These are phyloP conservation scores for Triticum aestivum DNA, from an alignment of 176 grass and related monocot species.

Conservation along the genomic window DNA sequence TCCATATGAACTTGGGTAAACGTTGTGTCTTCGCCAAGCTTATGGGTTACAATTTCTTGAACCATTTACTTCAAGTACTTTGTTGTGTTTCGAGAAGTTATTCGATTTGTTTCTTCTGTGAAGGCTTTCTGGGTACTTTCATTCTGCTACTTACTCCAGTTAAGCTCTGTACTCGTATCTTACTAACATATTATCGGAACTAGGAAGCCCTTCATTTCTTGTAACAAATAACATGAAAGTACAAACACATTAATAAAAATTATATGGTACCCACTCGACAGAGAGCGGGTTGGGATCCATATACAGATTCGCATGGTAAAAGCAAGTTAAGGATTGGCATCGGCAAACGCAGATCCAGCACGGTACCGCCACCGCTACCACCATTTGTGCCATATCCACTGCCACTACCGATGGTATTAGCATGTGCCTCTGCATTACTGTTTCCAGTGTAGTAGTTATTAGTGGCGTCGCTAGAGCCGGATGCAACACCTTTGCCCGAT, in stretches of 20 bases:
- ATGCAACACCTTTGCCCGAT: not conserved
- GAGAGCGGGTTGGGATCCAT: not conserved
- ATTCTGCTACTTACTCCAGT: too few species aligned
- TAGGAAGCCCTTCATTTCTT: not conserved
- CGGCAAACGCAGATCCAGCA: slow-evolving; percentile 5
- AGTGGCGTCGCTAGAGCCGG: not conserved
- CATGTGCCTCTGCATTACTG: not conserved
- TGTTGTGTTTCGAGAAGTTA: too few species aligned
- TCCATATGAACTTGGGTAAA: too few species aligned
- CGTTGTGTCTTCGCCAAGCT: too few species aligned
- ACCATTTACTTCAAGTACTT: too few species aligned
- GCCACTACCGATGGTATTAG: slow-evolving; percentile 3
- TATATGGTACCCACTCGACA: not conserved
- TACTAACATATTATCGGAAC: too few species aligned
- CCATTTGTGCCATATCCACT: not conserved
- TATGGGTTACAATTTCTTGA: too few species aligned
- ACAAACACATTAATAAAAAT: not conserved
- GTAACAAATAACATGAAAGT: not conserved
- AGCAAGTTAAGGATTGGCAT: not conserved
- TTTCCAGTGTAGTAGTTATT: not conserved
- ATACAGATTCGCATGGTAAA: too few species aligned
- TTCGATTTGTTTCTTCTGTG: too few species aligned
- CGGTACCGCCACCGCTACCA: not conserved
- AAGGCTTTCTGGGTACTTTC: too few species aligned
- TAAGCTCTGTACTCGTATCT: too few species aligned